phyloP scores from a whole-genome alignment of 257 asterid genomes.

The Anisodus tanguticus region DNA sequence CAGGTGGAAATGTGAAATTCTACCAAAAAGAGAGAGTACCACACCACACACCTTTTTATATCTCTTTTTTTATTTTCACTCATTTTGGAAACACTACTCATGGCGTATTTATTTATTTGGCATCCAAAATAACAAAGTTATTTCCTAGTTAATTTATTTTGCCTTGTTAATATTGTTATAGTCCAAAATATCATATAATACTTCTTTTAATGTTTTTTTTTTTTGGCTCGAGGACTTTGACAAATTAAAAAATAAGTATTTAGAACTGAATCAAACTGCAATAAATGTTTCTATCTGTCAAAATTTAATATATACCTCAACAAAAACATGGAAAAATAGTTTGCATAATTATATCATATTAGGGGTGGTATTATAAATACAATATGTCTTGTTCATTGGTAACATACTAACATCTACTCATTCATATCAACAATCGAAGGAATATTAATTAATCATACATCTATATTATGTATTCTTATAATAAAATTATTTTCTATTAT shows the following conservation, averaged over 20 bases:
- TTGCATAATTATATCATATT: background rate
- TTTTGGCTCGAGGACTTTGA: background rate
- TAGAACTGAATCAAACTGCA: too few relatives aligned
- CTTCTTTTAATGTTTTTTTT: background rate
- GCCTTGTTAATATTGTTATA: too few relatives aligned
- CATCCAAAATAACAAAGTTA: background rate
- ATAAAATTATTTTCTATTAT: background rate
- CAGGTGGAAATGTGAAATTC: constrained; percentile 57
- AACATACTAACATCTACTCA: background rate
- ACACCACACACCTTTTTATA: constrained; percentile 32
- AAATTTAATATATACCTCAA: too few relatives aligned
- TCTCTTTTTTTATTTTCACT: background rate
- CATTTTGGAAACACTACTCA: background rate
- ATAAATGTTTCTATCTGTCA: too few relatives aligned
- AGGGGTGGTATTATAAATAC: background rate
- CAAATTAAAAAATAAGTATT: too few relatives aligned
- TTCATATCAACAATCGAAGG: background rate
- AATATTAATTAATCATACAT: background rate
- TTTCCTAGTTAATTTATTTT: background rate
- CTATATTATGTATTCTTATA: too few relatives aligned
- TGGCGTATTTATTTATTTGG: background rate
- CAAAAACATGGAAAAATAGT: too few relatives aligned
- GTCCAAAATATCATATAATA: background rate
- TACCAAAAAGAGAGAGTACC: constrained; percentile 49
- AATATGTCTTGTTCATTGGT: background rate